Evolutionary conservation across 345 rosid genomes (phyloP), one percentile per base, ranked within the genome.

Genomic region (Luvunga scandens): DNA sequence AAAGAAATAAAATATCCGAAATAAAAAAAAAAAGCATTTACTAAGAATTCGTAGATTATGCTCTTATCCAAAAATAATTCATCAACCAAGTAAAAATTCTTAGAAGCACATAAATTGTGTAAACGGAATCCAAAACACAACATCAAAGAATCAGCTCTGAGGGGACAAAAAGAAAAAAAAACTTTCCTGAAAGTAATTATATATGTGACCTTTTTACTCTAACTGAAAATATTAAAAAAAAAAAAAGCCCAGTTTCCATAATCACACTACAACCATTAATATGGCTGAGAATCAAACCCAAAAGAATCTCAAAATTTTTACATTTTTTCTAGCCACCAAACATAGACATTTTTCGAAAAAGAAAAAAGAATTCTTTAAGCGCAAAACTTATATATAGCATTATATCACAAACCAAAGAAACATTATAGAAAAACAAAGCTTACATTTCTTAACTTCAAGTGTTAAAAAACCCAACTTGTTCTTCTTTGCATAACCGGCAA

Each of bases 361-460:
- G 50, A 3, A 60, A 57, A 56, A 56, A n/a, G 30, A 24, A 57
- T 5, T 31, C 42, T 71, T 50, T 2, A 13, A n/a, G 55, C 31
- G 24, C 57, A 30, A 25, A 25, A 16, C 18, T 45, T 12, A 45
- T 12, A 45, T 45, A 45, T 45, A 45, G 13, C 50, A 3, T 13
- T 45, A 45, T 45, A 45, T 45, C 19, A 75, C 9, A 63, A 42
- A 42, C 8, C 38, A 50, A 13, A 63, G 25, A n/a, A 64, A 42
- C 42, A 62, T 7, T 1, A 8, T 18, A 30, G 36, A 33, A 55
- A 33, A 56, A 48, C 55, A 71, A 39, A 18, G 56, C 79, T 80
- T 64, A 80, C 89, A 64, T 60, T 60, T 79, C 50, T 61, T 31
- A 18, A 48, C 69, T 64, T 86, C 79, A 83, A 75, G 76, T 68